Base-by-base conservation (phyloP, 2,329 filamentous ascomycete species). In the Penicillium sp. region DNA sequence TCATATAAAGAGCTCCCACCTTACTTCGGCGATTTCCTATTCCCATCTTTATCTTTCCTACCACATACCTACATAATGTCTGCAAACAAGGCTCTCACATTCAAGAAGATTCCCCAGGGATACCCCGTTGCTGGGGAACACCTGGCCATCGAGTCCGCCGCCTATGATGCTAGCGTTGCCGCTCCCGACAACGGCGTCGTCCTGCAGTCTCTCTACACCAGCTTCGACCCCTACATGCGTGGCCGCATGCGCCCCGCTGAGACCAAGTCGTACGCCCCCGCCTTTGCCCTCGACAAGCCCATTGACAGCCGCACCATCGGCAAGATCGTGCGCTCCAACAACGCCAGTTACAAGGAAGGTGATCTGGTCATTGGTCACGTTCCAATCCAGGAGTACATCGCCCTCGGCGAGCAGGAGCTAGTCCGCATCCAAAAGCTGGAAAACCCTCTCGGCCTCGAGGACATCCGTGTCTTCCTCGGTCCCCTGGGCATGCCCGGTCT, bases 171-270 rank as follows among this genome's bases (percentile, higher is more conserved):
- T 64, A 69, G 66, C 51, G 67, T 72, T 27, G 65, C 83, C 6
- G 82, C 86, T 29, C 82, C 86, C 25, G 73, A 83, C 45, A 88
- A 89, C 62, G 87, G 91, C 41, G 73, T 95, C 49, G 84, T 85
- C 33, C 77, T 88, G 63, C 84, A 91, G 77, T 84, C 89, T 66
- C 83, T 88, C 69, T 91, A 89, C 74, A 81, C 86, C 63, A 93
- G 89, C 41, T 89, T 89, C 77, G 91, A 96, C 75, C 91, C 91
- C 2, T 96, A 95, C 79, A 86, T 90, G 80, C 89, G 92, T 57
- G 89, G 89, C 60, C 84, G 85, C 65, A 93, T 96, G 89, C 87
- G 90, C 48, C 75, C 81, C 48, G 71, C 89, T 7, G 73, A 79
- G 37, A 68, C 77, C 71, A 85, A 89, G 77, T 91, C 89, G 10